Conservation (phyloP, 2,329 filamentous ascomycete species). For the Diplodia scrobiculata region DNA sequence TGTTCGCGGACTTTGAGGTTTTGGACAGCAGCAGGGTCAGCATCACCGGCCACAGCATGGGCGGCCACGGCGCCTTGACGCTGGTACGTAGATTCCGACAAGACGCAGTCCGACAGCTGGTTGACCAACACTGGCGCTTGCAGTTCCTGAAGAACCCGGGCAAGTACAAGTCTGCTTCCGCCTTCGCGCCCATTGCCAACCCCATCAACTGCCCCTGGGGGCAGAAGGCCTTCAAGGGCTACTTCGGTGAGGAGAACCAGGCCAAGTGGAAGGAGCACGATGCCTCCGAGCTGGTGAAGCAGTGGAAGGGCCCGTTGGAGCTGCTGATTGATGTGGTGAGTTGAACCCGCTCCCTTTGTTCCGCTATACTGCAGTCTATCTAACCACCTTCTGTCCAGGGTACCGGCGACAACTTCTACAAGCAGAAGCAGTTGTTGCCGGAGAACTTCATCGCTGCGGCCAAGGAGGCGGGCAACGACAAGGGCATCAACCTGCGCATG, state of each 20-base stretch:
- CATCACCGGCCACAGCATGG: constrained; percentile 96
- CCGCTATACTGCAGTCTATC: background rate
- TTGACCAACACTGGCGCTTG: background rate
- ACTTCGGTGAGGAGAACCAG: constrained; percentile 74
- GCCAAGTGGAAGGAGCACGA: constrained; percentile 86
- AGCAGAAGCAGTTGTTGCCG: constrained; percentile 85
- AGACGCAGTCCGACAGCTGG: background rate
- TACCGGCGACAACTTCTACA: constrained; percentile 94
- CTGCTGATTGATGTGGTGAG: constrained; percentile 83
- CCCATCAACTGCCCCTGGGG: constrained; percentile 88
- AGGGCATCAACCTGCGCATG: constrained; percentile 76
- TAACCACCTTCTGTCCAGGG: constrained; percentile 59
- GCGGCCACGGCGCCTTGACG: constrained; percentile 91
- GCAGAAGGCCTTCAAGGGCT: constrained; percentile 89
- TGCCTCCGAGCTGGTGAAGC: constrained; percentile 82
- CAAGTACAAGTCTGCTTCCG: constrained; percentile 83
- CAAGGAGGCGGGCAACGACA: constrained; percentile 69
- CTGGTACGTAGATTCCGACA: constrained; percentile 52
- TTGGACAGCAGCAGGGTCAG: constrained; percentile 72
- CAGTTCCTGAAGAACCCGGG: constrained; percentile 87
- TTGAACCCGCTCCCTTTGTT: constrained; percentile 33
- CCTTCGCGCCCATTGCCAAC: constrained; percentile 89
- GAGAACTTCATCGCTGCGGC: constrained; percentile 87
- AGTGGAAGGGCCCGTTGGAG: constrained; percentile 71
- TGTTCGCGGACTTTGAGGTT: constrained; percentile 71